phyloP scores from a whole-genome alignment of 2,329 filamentous ascomycete genomes.

The Monilinia fructigena region DNA sequence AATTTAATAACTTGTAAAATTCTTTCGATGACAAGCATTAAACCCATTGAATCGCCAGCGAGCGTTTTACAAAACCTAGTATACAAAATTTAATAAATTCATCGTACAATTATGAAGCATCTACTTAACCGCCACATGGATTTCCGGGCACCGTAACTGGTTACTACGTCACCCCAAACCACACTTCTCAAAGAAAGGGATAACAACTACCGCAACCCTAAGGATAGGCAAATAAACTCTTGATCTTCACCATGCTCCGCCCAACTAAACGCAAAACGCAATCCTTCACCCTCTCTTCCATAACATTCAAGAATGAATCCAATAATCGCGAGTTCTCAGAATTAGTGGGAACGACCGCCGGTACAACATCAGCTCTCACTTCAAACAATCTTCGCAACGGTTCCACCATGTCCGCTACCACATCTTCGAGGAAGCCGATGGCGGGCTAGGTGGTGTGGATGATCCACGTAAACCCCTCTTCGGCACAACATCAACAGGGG shows the following conservation, averaged over 20 bases:
- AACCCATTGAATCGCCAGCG: background rate
- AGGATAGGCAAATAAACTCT: constrained; percentile 3
- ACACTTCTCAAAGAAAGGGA: constrained; percentile 12
- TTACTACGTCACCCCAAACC: background rate
- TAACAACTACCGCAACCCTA: background rate
- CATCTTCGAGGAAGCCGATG: constrained; percentile 5
- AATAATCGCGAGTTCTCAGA: background rate
- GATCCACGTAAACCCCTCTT: constrained; percentile 27
- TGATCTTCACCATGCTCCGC: constrained; percentile 18
- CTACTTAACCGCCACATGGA: background rate
- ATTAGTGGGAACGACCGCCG: background rate
- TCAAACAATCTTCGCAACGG: background rate
- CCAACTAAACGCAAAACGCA: constrained; percentile 20
- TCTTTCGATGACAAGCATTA: background rate
- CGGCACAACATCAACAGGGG: constrained; percentile 20
- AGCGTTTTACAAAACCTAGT: background rate
- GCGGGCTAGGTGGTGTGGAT: constrained; percentile 8
- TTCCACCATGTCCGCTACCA: constrained; percentile 13
- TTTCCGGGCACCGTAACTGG: constrained; percentile 16
- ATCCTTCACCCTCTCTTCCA: background rate
- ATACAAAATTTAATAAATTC: background rate
- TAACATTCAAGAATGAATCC: background rate
- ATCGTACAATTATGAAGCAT: background rate
- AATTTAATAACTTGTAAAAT: background rate
- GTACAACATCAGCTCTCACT: background rate